phyloP scores from a whole-genome alignment of 495 filamentous ascomycete genomes.

The Mycothermus thermophilus region DNA sequence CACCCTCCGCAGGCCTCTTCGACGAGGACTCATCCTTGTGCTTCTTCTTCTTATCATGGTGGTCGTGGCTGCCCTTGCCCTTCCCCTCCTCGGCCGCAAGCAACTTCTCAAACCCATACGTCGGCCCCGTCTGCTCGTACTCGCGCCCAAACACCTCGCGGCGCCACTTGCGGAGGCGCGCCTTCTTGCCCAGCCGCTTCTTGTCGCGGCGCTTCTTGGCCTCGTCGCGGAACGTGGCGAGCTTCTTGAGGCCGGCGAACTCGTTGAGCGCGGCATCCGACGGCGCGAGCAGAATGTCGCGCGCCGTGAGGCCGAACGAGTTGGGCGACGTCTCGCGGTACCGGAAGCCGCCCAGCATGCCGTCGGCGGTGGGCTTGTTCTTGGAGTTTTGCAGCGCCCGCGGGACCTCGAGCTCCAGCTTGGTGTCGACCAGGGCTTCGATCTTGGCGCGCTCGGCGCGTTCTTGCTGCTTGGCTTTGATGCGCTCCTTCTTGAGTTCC shows the following conservation, averaged over 20 bases:
- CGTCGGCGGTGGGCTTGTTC: slow-evolving; percentile 7
- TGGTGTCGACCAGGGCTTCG: slow-evolving; percentile 73
- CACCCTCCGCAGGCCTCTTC: slow-evolving; percentile 1
- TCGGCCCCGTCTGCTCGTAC: slow-evolving; percentile 33
- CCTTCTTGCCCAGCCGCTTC: slow-evolving; percentile 84
- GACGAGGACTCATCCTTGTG: too few relatives aligned
- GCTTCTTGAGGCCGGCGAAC: slow-evolving; percentile 86
- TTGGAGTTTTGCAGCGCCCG: slow-evolving; percentile 32
- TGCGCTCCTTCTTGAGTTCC: slow-evolving; percentile 48
- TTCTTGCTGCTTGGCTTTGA: slow-evolving; percentile 57
- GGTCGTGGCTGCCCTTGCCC: slow-evolving; percentile 1
- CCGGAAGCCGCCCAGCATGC: slow-evolving; percentile 43
- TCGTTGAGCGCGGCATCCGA: slow-evolving; percentile 76
- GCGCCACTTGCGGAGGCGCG: slow-evolving; percentile 75
- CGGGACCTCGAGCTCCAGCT: slow-evolving; percentile 56
- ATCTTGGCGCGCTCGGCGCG: slow-evolving; percentile 70
- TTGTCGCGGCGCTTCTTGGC: slow-evolving; percentile 81
- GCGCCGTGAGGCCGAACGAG: slow-evolving; percentile 73
- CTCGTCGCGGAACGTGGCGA: slow-evolving; percentile 72
- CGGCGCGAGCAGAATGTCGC: slow-evolving; percentile 79
- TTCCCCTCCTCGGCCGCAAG: slow-evolving; percentile 10
- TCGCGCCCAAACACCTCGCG: slow-evolving; percentile 77
- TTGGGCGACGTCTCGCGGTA: slow-evolving; percentile 90
- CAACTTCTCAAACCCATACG: slow-evolving; percentile 29
- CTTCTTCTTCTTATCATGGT: slow-evolving; percentile 4